phyloP scores from a whole-genome alignment of 1,139 yeast genomes.

The Pichia sorboxylosa region DNA sequence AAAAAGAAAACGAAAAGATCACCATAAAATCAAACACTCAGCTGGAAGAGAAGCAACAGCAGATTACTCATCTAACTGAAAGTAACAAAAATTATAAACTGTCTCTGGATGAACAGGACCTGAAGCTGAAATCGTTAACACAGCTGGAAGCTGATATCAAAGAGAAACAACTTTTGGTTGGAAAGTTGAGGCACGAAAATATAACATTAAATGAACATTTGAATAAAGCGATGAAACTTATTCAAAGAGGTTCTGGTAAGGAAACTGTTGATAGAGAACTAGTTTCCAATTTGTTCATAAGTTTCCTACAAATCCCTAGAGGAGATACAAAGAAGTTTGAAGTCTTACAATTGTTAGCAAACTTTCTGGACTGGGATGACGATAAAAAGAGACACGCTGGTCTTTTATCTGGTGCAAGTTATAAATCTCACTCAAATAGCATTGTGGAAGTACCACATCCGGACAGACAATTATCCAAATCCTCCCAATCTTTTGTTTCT shows the following conservation, averaged over 20 bases:
- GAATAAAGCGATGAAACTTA: conserved; percentile 75
- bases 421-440: conserved; percentile 19
- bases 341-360: conserved; percentile 73
- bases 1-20: conserved; percentile 18
- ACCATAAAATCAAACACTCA: neutral
- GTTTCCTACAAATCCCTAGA: conserved; percentile 78
- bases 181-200: conserved; percentile 89
- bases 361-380: conserved; percentile 81
- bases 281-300: conserved; percentile 72
- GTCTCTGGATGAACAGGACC: conserved; percentile 15
- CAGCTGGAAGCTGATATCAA: conserved; percentile 40
- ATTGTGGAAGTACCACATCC: conserved; percentile 21
- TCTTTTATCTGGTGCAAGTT: conserved; percentile 34
- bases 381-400: conserved; percentile 78
- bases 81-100: conserved; percentile 14
- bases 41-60: conserved; percentile 1
- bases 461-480: conserved; percentile 27
- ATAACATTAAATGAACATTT: conserved; percentile 90
- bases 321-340: conserved; percentile 93
- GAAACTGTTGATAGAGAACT: conserved; percentile 80
- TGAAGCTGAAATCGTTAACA: conserved; percentile 26
- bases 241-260: conserved; percentile 62
- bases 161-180: conserved; percentile 69
- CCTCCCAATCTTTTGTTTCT: conserved; percentile 62
- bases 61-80: conserved; percentile 11